These are phyloP conservation scores for Solanum hybrid DNA, from an alignment of 305 asterid species.

Conservation along the genomic window DNA sequence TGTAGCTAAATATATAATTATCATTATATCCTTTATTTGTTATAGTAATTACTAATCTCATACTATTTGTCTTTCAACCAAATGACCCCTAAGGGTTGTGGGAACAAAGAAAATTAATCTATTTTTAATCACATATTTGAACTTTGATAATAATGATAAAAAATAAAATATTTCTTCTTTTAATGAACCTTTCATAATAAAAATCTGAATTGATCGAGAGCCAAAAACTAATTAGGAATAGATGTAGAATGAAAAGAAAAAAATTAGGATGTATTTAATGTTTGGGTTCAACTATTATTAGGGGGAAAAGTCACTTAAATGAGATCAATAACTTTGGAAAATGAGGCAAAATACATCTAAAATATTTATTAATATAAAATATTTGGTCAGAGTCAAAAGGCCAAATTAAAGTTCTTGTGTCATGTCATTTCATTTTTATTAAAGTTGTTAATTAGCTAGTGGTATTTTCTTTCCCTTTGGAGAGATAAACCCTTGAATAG, in stretches of 20 bases:
- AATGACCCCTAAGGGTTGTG: not conserved
- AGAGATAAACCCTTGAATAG: not conserved
- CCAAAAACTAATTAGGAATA: not conserved
- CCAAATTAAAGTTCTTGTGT: not conserved
- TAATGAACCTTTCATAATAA: not conserved
- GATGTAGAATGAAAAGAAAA: not conserved
- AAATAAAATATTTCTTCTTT: not conserved
- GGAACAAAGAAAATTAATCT: not conserved
- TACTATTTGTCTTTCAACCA: not conserved
- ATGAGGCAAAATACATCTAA: not conserved
- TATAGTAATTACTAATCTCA: not conserved
- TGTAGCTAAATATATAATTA: not conserved
- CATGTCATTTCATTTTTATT: not conserved
- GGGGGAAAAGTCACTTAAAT: not conserved
- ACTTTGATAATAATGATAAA: not conserved
- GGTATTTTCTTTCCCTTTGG: not conserved
- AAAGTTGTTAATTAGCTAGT: not conserved
- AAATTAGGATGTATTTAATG: not conserved
- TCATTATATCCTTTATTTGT: not conserved
- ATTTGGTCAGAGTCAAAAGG: not conserved
- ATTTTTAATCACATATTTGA: not conserved
- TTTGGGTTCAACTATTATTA: not conserved
- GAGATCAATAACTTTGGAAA: not conserved
- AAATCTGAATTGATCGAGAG: not conserved
- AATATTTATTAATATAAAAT: not conserved